Evolutionary conservation across 2,329 filamentous ascomycete genomes (phyloP).

Genomic region (Xylariaceae sp.): DNA sequence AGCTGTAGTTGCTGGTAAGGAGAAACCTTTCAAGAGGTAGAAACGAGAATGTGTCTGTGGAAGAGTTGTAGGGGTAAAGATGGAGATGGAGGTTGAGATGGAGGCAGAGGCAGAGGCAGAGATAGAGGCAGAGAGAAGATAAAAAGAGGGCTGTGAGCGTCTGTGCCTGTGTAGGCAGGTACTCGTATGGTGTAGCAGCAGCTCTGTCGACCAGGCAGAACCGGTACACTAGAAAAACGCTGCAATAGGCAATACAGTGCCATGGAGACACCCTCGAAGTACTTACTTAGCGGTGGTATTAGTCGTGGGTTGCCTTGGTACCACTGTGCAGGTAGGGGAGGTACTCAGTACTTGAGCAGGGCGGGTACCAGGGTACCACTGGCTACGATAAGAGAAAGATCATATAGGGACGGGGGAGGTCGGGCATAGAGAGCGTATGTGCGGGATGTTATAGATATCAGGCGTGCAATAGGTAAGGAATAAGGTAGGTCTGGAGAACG

Average conservation of each 20-base stretch:
- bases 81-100: background rate
- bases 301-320: background rate
- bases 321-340: background rate
- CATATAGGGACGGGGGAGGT: background rate
- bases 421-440: background rate
- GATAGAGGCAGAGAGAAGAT: background rate
- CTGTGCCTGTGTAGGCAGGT: background rate
- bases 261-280: background rate
- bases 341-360: background rate
- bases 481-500: no score
- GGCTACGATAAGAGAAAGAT: background rate
- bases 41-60: background rate
- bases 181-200: background rate
- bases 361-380: background rate
- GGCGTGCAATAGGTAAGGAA: background rate
- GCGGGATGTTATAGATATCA: background rate
- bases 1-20: background rate
- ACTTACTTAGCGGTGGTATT: background rate
- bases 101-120: background rate
- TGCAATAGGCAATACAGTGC: background rate
- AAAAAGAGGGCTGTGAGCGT: background rate
- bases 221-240: background rate
- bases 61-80: background rate
- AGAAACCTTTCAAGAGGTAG: background rate
- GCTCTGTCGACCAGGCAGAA: background rate